These are phyloP conservation scores for Myxozyma kluyveri DNA, from an alignment of 805 yeast species.

Conservation along the genomic window DNA sequence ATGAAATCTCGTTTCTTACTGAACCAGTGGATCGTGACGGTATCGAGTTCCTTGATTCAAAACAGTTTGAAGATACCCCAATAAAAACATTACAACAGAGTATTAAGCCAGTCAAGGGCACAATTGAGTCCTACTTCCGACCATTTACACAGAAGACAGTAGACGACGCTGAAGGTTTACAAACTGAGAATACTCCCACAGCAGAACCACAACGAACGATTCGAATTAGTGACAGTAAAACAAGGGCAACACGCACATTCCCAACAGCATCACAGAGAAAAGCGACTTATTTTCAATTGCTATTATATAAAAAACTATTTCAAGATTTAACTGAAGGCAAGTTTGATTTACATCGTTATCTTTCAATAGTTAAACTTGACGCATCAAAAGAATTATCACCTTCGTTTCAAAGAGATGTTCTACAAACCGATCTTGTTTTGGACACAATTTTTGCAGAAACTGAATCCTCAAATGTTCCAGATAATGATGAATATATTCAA, in stretches of 20 bases:
- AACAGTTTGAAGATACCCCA: neutral
- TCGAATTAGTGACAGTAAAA: slow-evolving; percentile 24
- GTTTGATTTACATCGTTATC: slow-evolving; percentile 10
- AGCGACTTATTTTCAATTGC: slow-evolving; percentile 20
- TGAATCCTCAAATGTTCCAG: neutral
- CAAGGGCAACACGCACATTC: slow-evolving; percentile 11
- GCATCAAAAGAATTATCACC: slow-evolving; percentile 3
- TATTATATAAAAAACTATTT: slow-evolving; percentile 22
- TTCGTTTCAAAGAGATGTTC: slow-evolving; percentile 6
- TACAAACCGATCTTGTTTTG: slow-evolving; percentile 1
- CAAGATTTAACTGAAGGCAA: slow-evolving; percentile 18
- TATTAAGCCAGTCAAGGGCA: neutral
- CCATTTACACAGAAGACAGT: neutral
- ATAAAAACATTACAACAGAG: neutral
- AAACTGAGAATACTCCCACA: neutral
- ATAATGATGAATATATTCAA: neutral
- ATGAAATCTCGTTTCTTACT: slow-evolving; percentile 19
- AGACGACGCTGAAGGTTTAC: too few relatives aligned
- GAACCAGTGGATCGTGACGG: slow-evolving; percentile 12
- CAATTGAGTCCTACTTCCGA: neutral
- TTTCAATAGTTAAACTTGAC: slow-evolving; percentile 4
- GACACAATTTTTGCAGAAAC: slow-evolving; percentile 5
- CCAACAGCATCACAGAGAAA: slow-evolving; percentile 22
- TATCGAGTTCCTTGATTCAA: slow-evolving; percentile 15
- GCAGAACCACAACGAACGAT: slow-evolving; percentile 7